Base-by-base conservation (phyloP, 768 basidiomycete species). In the Terana coerulea region DNA sequence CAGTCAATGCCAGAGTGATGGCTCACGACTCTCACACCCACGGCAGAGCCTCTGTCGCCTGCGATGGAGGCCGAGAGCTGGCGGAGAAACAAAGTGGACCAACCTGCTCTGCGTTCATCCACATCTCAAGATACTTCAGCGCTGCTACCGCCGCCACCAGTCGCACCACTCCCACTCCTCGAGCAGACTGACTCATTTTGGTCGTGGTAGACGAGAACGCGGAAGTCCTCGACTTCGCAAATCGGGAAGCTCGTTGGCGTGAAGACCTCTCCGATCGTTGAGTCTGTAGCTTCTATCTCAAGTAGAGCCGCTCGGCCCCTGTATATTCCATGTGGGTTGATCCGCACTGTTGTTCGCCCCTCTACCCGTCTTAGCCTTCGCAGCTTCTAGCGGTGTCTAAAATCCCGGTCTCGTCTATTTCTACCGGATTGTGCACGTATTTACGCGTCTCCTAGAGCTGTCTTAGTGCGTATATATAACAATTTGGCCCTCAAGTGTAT, bases 221-320 rank as follows among this genome's bases (percentile, higher is more conserved):
- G 3, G 88, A 91, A 60, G 78, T 87, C n/a, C 79, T 92, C 7
- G 88, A 91, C 60, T 92, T 90, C 58, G 78, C 78, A 2, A 88
- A 92, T 40, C 73, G 86, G 75, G 36, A 84, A 80, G 68, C 79
- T 91, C 53, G 73, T 87, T 10, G 82, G 78, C 24, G 50, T 44
- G 15, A 69, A 69, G 41, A 66, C 67, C 25, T 45, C 63, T 12
- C 25, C 50, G 31, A n/a, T 17, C 22, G 19, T 12, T 25, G 37
- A 49, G 28, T 42, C 72, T 17, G 64, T 65, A 31, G 47, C 51
- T 2, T 51, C 60, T 55, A 24, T 52, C 64, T 21, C 41, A 49
- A n/a, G 45, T 52, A 17, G 70, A 71, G 19, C 60, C 71, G 19
- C 53, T 9, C 72, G 83, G 37, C 78, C 82, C 21, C 75, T n/a